Evolutionary conservation across 78 protist species (phyloP).

Genomic region (Polysphondylium violaceum): DNA sequence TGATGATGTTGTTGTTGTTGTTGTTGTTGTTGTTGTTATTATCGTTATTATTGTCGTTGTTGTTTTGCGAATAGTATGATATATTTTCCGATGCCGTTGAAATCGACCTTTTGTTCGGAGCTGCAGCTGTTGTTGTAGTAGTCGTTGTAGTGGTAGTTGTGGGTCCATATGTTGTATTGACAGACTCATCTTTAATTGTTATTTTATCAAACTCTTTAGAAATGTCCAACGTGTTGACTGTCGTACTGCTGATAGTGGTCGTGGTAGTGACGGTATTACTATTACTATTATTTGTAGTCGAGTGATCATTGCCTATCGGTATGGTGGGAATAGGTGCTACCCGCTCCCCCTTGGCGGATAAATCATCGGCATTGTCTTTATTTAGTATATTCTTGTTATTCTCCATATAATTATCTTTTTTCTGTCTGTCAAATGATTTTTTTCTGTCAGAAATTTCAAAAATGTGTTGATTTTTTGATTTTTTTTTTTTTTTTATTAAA

Average conservation of each 20-base stretch:
- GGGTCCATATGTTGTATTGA: background rate
- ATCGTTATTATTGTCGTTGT: background rate
- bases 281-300: no score
- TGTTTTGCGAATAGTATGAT: background rate
- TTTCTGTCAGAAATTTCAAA: no score
- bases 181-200: background rate
- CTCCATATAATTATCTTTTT: slow-evolving; percentile 27
- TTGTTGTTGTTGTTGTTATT: background rate
- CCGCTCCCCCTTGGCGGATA: slow-evolving; percentile 14
- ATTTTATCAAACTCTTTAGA: background rate
- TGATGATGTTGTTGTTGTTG: background rate
- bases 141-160: background rate
- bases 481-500: no score
- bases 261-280: slow-evolving; percentile 23
- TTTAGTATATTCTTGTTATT: slow-evolving; percentile 8
- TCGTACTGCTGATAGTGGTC: background rate
- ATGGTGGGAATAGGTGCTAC: slow-evolving; percentile 15
- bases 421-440: no score
- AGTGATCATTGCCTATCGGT: no score
- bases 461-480: no score
- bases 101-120: slow-evolving; percentile 3
- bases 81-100: background rate
- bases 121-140: slow-evolving; percentile 5
- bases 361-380: background rate
- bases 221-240: background rate